A percentile compares a stretch with the other conserved stretches of the same genome.
Conservation (phyloP, 2,329 filamentous ascomycete genomes). For the Trichoderma semiorbis region DNA sequence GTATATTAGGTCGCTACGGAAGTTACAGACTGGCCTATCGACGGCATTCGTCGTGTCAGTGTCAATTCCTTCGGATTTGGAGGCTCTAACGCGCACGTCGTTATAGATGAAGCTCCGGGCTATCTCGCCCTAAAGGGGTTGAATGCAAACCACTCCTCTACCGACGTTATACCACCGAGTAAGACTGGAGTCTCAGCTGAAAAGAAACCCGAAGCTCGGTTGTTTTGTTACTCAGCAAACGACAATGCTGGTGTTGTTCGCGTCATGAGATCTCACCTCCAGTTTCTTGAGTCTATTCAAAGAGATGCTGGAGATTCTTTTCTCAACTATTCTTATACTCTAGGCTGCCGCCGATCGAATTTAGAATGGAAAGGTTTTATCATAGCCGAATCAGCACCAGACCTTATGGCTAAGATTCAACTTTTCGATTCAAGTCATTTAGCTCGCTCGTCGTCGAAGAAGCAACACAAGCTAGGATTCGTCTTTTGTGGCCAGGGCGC, state of each 20-base stretch:
- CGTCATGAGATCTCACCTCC: constrained; percentile 34
- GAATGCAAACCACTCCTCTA: constrained; percentile 37
- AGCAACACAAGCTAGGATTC: constrained; percentile 36
- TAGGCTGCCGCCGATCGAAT: constrained; percentile 42
- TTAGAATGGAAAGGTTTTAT: constrained; percentile 42
- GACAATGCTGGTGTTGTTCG: constrained; percentile 40
- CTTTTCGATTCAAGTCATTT: constrained; percentile 21
- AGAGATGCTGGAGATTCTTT: constrained; percentile 25
- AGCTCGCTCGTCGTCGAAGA: constrained; percentile 27
- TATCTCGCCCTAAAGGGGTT: constrained; percentile 38
- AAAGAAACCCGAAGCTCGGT: constrained; percentile 23
- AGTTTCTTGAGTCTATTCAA: constrained; percentile 28
- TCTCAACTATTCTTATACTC: constrained; percentile 44
- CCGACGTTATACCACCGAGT: constrained; percentile 18
- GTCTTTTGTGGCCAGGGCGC: constrained; percentile 44
- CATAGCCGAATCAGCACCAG: constrained; percentile 33
- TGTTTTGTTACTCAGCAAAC: constrained; percentile 44
- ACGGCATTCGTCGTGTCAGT: constrained; percentile 46
- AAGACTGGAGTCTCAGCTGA: neutral
- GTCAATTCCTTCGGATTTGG: constrained; percentile 59
- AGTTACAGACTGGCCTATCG: constrained; percentile 42
- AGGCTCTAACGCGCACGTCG: constrained; percentile 53
- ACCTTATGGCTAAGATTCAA: constrained; percentile 33
- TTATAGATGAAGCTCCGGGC: constrained; percentile 46
- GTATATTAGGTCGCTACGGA: constrained; percentile 37